Conservation (phyloP, 352 stramenopile species). For the Phytophthora hybrid region DNA sequence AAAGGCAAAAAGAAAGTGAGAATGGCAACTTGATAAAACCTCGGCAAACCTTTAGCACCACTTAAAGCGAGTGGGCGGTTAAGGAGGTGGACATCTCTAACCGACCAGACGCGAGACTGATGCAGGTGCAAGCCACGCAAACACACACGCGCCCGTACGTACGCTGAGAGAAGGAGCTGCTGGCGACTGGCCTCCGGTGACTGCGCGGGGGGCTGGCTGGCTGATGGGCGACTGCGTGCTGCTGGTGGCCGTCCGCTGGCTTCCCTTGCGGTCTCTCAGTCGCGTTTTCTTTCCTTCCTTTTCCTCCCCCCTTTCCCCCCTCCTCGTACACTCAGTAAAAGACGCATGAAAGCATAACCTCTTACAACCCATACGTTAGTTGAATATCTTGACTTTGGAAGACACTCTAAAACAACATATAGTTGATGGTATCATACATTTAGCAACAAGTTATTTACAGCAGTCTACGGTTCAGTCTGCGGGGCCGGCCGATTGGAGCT, state of each 20-base stretch:
- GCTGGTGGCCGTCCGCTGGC: constrained; percentile 30
- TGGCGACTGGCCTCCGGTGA: constrained; percentile 17
- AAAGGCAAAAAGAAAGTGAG: constrained; percentile 10
- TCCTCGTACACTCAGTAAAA: not conserved
- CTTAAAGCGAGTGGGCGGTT: not conserved
- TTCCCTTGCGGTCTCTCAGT: constrained; percentile 32
- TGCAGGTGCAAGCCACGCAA: not conserved
- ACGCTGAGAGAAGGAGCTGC: constrained; percentile 26
- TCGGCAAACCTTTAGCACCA: not conserved
- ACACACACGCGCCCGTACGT: constrained; percentile 12
- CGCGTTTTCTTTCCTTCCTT: constrained; percentile 43
- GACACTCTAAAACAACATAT: no score
- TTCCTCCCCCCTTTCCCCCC: constrained; percentile 28
- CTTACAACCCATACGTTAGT: not conserved
- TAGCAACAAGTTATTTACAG: not conserved
- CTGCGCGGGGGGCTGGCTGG: constrained; percentile 14
- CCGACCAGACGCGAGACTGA: not conserved
- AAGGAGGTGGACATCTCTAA: not conserved
- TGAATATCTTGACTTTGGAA: no score
- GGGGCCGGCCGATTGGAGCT: not conserved
- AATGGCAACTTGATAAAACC: not conserved
- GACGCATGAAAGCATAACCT: not conserved
- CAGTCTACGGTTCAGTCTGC: not conserved
- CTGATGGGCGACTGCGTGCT: constrained; percentile 21
- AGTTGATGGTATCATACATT: not conserved